Evolutionary conservation across 768 basidiomycete genomes (phyloP), one percentile per base, ranked within the genome.

Genomic region (Tephrocybe sp.): DNA sequence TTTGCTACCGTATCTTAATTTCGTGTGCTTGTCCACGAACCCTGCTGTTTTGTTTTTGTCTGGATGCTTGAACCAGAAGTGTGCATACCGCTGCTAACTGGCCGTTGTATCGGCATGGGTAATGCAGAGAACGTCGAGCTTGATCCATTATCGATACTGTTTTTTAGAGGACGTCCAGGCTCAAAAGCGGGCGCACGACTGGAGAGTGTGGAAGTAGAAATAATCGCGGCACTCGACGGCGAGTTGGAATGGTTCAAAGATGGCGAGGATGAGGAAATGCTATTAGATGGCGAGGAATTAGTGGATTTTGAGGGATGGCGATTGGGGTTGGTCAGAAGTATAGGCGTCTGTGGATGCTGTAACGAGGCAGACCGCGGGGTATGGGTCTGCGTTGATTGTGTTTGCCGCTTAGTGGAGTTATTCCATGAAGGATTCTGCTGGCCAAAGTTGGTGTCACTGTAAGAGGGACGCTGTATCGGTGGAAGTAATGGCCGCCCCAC

Each of bases 231-330:
- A 4, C 26, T 26, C 26, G 41, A 26, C 2, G 44, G 20, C 12
- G 45, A 22, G 45, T 47, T 56, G 17, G 12, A 13, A 13, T 23
- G 19, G 46, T 38, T 39, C 4, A 45, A 45, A 30, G 48, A 19
- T 19, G 39, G 31, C 5, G 45, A 11, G 17, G 53, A 48, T 30
- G 41, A 19, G 8, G 38, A 38, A 38, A 49, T 47, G 48, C 26
- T 20, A 23, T 54, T 46, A 22, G 50, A 43, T 6, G 48, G 31
- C 39, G 57, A 45, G 14, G 53, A 38, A 35, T 56, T 56, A 20
- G 53, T 53, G 9, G 64, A 56, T 36, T 66, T 69, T 19, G 67
- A 66, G 1, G 58, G 55, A 5, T 63, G 61, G 8, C 67, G 65
- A 26, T 58, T 56, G 2, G 65, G 62, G 32, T 65, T 64, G 22